Conservation (phyloP, 257 asterid genomes). For the Fraxinus pennsylvanica region DNA sequence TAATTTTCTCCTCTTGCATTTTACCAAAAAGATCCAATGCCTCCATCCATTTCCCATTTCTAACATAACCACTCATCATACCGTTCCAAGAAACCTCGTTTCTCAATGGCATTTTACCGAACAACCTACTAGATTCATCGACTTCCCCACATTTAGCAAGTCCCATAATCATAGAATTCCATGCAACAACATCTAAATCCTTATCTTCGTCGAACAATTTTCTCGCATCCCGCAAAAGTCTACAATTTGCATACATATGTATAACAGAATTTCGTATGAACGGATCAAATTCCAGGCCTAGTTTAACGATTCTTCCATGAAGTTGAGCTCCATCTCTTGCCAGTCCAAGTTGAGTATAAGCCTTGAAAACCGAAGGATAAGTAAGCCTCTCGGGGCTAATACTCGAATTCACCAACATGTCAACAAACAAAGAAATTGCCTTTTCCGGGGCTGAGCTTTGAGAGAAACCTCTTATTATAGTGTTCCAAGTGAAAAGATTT, state of each 20-base stretch:
- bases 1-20: slow-evolving; percentile 45
- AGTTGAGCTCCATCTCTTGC: slow-evolving; percentile 67
- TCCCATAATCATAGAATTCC: slow-evolving; percentile 77
- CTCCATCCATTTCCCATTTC: slow-evolving; percentile 62
- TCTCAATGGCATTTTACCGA: slow-evolving; percentile 43
- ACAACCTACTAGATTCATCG: slow-evolving; percentile 60
- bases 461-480: slow-evolving; percentile 68
- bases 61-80: slow-evolving; percentile 68
- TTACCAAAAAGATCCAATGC: slow-evolving; percentile 51
- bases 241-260: slow-evolving; percentile 68
- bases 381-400: slow-evolving; percentile 53
- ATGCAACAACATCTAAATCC: slow-evolving; percentile 54
- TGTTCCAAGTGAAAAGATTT: slow-evolving; percentile 67
- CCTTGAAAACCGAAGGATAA: slow-evolving; percentile 83
- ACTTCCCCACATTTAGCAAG: slow-evolving; percentile 60
- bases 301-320: slow-evolving; percentile 64
- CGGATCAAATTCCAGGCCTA: slow-evolving; percentile 54
- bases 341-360: slow-evolving; percentile 56
- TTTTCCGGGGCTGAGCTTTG: slow-evolving; percentile 54
- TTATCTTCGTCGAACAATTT: slow-evolving; percentile 54
- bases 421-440: slow-evolving; percentile 54
- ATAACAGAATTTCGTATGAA: slow-evolving; percentile 56
- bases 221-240: slow-evolving; percentile 49
- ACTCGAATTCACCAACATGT: slow-evolving; percentile 47
- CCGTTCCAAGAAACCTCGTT: slow-evolving; percentile 72